Conservation (phyloP, 139 green algal species). For the Chlorella sorokiniana region DNA sequence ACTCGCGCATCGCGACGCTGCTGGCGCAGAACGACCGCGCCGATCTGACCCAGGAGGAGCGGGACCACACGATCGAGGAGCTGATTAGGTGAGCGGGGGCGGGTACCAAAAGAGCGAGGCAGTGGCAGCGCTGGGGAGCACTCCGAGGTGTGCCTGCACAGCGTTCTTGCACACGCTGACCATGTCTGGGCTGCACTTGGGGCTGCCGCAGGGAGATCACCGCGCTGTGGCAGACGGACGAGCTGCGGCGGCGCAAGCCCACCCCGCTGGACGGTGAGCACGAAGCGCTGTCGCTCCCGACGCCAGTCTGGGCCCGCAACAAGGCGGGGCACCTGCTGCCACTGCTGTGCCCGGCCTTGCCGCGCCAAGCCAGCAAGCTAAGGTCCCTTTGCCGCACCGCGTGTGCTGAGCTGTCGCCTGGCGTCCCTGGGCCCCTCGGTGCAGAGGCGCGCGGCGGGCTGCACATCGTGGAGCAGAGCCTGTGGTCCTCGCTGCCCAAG, state of each 20-base stretch:
- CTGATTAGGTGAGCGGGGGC: constrained; percentile 38
- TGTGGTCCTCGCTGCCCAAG: constrained; percentile 84
- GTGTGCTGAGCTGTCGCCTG: background rate
- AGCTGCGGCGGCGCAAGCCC: constrained; percentile 87
- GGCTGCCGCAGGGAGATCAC: constrained; percentile 73
- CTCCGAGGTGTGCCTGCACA: background rate
- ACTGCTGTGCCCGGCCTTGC: background rate
- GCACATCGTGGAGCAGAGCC: constrained; percentile 92
- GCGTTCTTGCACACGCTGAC: background rate
- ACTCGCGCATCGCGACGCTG: constrained; percentile 79
- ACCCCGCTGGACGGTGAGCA: constrained; percentile 85
- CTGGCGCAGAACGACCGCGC: constrained; percentile 80
- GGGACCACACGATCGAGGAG: constrained; percentile 59
- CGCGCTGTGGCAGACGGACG: constrained; percentile 93
- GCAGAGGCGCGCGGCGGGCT: constrained; percentile 91
- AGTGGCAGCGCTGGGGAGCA: background rate
- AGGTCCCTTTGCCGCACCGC: background rate
- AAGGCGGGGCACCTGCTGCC: too few species aligned
- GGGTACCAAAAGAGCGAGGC: too few species aligned
- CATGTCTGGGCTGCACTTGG: background rate
- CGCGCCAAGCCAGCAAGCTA: too few species aligned
- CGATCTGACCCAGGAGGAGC: constrained; percentile 69
- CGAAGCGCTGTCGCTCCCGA: background rate
- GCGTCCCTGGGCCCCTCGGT: background rate
- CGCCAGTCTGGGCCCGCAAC: too few species aligned